phyloP scores from a whole-genome alignment of 1,139 yeast species.

The Suhomyces yuchorum region DNA sequence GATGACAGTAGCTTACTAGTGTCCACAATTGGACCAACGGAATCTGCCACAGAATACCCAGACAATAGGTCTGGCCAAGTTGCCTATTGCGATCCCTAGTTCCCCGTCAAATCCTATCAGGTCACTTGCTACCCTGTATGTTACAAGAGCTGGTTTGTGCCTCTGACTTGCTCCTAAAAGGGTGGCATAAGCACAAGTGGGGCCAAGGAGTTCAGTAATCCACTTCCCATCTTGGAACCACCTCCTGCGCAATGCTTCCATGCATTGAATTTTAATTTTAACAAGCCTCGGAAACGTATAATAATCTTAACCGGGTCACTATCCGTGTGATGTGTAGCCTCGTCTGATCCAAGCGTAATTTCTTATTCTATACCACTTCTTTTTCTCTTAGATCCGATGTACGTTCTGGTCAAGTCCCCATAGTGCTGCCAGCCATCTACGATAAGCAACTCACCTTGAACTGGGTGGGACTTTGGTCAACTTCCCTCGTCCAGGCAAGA shows the following conservation, averaged over 20 bases:
- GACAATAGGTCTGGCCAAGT: too few relatives aligned
- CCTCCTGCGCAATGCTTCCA: slow-evolving; percentile 11
- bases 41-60: too few relatives aligned
- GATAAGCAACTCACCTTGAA: too few relatives aligned
- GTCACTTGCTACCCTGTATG: neutral
- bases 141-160: neutral
- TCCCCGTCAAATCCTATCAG: too few relatives aligned
- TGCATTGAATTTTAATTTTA: slow-evolving; percentile 11
- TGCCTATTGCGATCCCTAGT: too few relatives aligned
- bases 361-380: neutral
- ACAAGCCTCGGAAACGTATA: slow-evolving; percentile 15
- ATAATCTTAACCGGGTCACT: slow-evolving; percentile 12
- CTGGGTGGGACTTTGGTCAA: too few relatives aligned
- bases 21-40: too few relatives aligned
- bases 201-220: slow-evolving; percentile 1
- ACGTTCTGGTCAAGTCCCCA: neutral
- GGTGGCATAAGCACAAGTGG: neutral
- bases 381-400: neutral
- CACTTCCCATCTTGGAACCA: slow-evolving; percentile 3
- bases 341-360: slow-evolving; percentile 7
- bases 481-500: too few relatives aligned
- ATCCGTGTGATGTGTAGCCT: slow-evolving; percentile 10
- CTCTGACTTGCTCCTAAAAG: neutral
- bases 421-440: neutral
- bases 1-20: too few relatives aligned